Evolutionary conservation across 1,139 yeast genomes (phyloP), one percentile per base, ranked within the genome.

Genomic region (Blastobotrys petasosporus): DNA sequence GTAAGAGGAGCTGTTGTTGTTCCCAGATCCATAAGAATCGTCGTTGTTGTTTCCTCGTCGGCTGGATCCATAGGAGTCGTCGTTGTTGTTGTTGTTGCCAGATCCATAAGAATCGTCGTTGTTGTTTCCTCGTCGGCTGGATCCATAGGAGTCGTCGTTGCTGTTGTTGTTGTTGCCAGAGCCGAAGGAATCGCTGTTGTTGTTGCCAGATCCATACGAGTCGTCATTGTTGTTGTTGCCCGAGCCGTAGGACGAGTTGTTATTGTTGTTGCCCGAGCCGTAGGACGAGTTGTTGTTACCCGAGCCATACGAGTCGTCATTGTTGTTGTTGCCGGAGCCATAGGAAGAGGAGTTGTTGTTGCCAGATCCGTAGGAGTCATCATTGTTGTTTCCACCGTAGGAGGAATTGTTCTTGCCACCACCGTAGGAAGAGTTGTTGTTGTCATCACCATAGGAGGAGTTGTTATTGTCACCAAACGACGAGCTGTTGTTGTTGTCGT

Each of bases 81-180:
- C 25, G 12, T 32, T 23, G 8, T 37, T 32, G 12, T 35, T 30
- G 16, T 36, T 29, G 17, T 28, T 11, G 17, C 33, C 25, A n/a
- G 44, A 41, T 1, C 44, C 44, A n/a, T 35, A 41, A 17, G 44
- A 32, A 17, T 32, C 11, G 17, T 29, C 37, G 23, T 37, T 20
- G 15, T 41, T 16, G 20, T 15, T 12, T 15, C 12, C 5, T 34
- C 30, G 34, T 28, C 35, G 29, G 15, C 17, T 7, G 16, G 39
- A 36, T 32, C 33, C 33, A 25, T 7, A 11, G 28, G 17, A 28
- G 17, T 33, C 37, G 15, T 33, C 15, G 37, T 36, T 16, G 15
- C n/a, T 33, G 15, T 16, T 15, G 15, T 40, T 32, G 42, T 40
- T 33, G 17, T 25, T 37, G 20, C 32, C 31, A n/a, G 31, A 35